Evolutionary conservation across 805 yeast species (phyloP).

Genomic region (Metschnikowia reukaufii): DNA sequence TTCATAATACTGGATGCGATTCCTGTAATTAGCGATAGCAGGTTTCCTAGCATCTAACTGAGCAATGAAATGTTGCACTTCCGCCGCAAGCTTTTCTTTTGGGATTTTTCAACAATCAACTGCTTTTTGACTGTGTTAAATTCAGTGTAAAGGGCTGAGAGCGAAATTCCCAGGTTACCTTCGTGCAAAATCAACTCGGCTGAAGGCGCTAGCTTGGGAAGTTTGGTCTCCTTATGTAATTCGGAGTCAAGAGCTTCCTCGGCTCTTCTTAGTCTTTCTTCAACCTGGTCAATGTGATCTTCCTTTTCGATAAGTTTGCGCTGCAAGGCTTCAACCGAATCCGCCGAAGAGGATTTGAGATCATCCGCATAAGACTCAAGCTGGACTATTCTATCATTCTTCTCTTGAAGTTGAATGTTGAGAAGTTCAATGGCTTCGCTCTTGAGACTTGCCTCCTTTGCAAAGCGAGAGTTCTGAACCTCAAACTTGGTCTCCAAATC

Average conservation of each 20-base stretch:
- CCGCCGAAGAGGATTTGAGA: conserved; percentile 38
- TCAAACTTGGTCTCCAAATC: conserved; percentile 28
- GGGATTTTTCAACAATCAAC: conserved; percentile 64
- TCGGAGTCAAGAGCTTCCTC: conserved; percentile 43
- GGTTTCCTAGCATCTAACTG: conserved; percentile 84
- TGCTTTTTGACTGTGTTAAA: conserved; percentile 63
- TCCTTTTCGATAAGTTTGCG: conserved; percentile 39
- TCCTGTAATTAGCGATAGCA: conserved; percentile 61
- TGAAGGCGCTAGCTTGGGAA: conserved; percentile 52
- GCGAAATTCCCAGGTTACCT: conserved; percentile 49
- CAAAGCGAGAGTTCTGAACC: conserved; percentile 48
- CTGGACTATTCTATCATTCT: conserved; percentile 50
- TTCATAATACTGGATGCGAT: conserved; percentile 55
- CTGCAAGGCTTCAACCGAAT: conserved; percentile 35
- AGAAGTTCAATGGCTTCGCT: conserved; percentile 59
- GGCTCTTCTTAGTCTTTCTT: conserved; percentile 39
- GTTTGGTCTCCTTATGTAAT: conserved; percentile 38
- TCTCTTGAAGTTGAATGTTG: conserved; percentile 52
- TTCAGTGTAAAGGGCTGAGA: conserved; percentile 66
- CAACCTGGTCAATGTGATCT: conserved; percentile 29
- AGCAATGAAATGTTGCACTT: conserved; percentile 66
- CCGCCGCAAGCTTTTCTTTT: conserved; percentile 70
- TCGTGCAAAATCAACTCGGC: conserved; percentile 54
- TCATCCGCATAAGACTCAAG: conserved; percentile 50
- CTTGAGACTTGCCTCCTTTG: conserved; percentile 48